Conservation (phyloP, 805 yeast genomes). For the Pichia ethanolica region DNA sequence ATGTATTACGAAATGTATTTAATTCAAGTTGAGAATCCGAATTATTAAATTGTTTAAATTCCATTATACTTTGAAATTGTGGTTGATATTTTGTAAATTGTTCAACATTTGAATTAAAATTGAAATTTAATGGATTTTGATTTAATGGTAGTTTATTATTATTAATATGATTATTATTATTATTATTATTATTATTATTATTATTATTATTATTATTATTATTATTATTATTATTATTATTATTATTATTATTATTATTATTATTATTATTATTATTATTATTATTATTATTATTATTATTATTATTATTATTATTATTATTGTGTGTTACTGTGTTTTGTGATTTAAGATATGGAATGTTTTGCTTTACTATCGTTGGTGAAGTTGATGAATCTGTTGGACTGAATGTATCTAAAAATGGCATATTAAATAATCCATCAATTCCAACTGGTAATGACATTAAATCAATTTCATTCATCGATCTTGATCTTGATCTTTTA, state of each 20-base stretch:
- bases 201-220: neutral
- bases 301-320: neutral
- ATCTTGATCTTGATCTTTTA: conserved; percentile 30
- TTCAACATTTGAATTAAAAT: too few relatives aligned
- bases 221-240: neutral
- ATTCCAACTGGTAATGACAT: conserved; percentile 2
- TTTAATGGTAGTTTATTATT: too few relatives aligned
- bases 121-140: too few relatives aligned
- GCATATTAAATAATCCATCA: neutral
- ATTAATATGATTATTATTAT: neutral
- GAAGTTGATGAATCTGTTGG: neutral
- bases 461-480: conserved; percentile 25
- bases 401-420: conserved; percentile 2
- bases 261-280: neutral
- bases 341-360: neutral
- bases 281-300: neutral
- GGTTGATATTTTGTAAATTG: too few relatives aligned
- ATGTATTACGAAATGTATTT: neutral
- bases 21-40: conserved; percentile 2
- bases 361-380: neutral
- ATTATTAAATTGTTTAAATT: neutral
- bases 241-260: neutral
- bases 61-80: neutral
- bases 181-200: neutral
- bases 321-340: neutral